These are phyloP conservation scores for Astrothelium subdiscretum DNA, from an alignment of 495 filamentous ascomycete species.

Conservation along the genomic window DNA sequence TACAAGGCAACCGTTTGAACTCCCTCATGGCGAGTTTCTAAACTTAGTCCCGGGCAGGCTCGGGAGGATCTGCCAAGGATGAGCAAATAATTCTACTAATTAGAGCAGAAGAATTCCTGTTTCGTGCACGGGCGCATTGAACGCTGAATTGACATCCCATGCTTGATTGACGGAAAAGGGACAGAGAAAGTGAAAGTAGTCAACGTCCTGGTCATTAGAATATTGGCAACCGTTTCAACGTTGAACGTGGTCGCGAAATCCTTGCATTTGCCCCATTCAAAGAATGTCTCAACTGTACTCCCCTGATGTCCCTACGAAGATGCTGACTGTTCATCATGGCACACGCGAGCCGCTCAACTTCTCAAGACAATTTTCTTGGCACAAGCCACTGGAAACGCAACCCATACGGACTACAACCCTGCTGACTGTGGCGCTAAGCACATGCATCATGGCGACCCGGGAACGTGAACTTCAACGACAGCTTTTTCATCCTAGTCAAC, in stretches of 20 bases:
- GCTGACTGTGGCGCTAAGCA: not conserved
- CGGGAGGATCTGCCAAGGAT: not conserved
- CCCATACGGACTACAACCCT: not conserved
- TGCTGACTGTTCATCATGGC: not conserved
- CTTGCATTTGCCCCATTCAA: not conserved
- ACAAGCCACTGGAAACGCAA: not conserved
- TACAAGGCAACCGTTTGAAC: too few relatives aligned
- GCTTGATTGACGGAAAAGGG: not conserved
- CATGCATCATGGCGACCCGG: not conserved
- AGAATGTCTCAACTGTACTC: not conserved
- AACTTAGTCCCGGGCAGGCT: not conserved
- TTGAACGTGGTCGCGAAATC: not conserved
- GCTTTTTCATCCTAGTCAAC: not conserved
- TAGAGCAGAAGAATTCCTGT: not conserved
- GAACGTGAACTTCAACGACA: not conserved
- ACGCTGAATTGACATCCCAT: not conserved
- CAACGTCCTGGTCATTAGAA: not conserved
- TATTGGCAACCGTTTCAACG: not conserved
- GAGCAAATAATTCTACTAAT: not conserved
- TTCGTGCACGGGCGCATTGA: not conserved
- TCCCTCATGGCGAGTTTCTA: not conserved
- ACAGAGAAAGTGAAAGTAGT: not conserved
- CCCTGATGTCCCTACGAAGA: too few relatives aligned
- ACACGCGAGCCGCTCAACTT: not conserved
- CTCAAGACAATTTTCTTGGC: not conserved